Base-by-base conservation (phyloP, 352 stramenopile species). In the Ophiocytium majus region DNA sequence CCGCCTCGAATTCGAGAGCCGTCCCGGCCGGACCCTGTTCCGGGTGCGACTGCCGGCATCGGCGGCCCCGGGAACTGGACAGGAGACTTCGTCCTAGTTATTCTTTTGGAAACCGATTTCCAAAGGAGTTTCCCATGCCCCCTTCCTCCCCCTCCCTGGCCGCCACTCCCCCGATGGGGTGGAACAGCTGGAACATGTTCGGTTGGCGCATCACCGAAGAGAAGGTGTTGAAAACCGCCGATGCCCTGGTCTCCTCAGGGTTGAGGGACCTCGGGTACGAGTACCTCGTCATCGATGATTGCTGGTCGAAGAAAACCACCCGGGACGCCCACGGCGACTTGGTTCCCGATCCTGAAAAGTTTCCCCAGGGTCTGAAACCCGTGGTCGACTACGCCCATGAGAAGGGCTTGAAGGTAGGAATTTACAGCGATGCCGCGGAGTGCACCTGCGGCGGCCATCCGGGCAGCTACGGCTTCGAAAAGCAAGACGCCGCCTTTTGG, bases 391-490 rank as follows among this genome's bases (percentile, higher is more conserved):
- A 71, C 57, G 57, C 57, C 57, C 57, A 71, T 28, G 57, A 28
- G 57, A 23, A 23, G 57, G 57, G 57, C 28, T 71, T 71, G 57
- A 71, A 71, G 57, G 28, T 71, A 23, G 57, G 57, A 28, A 71
- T 71, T 28, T 71, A 71, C 57, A 23, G 19, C 28, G 23, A 23
- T 23, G 19, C 57, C 19, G 57, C 19, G 19, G 57, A 71, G 19
- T 28, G 57, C 57, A 71, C 57, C 19, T 71, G 57, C 57, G 57
- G 57, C 57, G 57, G 57, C 57, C 28, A 71, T 71, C 57, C 28
- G 19, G 57, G 57, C 57, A 71, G 57, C 57, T 28, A 23, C 28
- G 57, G 57, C 19, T 28, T 23, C 57, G 57, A 71, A 71, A 28
- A 23, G 19, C 57, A 71, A 71, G 57, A 71, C 28, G 57, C 57